Base-by-base conservation (phyloP, 2,329 filamentous ascomycete genomes). In the Pseudogymnoascus sp. region DNA sequence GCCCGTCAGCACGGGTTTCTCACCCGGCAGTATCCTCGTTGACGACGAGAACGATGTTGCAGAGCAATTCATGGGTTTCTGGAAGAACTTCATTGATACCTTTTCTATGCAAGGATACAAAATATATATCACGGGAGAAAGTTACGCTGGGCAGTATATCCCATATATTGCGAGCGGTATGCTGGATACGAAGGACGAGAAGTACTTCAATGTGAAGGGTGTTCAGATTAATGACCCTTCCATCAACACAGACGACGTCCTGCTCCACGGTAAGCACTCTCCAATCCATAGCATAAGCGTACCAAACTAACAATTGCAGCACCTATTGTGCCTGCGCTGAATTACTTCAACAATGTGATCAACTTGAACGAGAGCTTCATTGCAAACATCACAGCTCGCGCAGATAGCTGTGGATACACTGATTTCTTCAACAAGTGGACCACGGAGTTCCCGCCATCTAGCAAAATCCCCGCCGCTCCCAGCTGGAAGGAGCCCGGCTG, bases 51-150 rank as follows among this genome's bases (percentile, higher is more conserved):
- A 77, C 25, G 83, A 85, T 67, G 77, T 82, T 28, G 81, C 83
- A 0, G 73, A 75, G 16, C 77, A 87, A 64, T 86, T 87, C 69
- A 77, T 84, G 9, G 83, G 82, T 49, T 87, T 86, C 73, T 85
- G 80, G 76, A 84, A 85, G 75, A 86, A 86, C 72, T 87, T 86
- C 65, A 73, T 86, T 28, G 76, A 84, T 37, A 83, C 81, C 0
- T 87, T 87, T 64, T 76, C 72, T 21, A 76, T 86, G 63, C 76
- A 83, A 38, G 77, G 79, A 18, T 80, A 78, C 65, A 85, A 86
- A 69, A 77, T 87, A n/a, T 88, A 85, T 70, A 80, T 89, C 65
- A 79, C 84, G 0, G 86, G 86, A 7, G 86, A 88, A 72, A 81
- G 77, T n/a, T 87, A 83, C 70, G 84, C 81, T 5, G 84, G 84